Evolutionary conservation across 306 rosid species (phyloP), one percentile per base, ranked within the genome.

Genomic region (Gastrolobium villosum): DNA sequence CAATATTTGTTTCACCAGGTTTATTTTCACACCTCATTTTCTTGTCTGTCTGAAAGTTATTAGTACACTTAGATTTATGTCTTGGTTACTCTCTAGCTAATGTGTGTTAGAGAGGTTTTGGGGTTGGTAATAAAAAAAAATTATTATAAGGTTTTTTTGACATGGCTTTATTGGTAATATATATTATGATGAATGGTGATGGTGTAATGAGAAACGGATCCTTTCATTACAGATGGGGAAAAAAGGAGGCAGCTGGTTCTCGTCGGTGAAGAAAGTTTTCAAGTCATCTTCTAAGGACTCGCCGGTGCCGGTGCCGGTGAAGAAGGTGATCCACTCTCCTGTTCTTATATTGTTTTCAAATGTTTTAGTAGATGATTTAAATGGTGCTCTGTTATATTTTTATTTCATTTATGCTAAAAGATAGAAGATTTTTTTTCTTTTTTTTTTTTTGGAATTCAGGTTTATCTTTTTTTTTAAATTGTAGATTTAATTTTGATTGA

Each of bases 171-270:
- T 84, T 70, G 57, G 53, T 75, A 5, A 62, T 67, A 14, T 43
- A 68, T 40, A n/a, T 74, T 46, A 80, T 62, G 28, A 35, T 39
- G 5, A 41, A 20, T 20, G 26, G 1, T 63, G 39, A 65, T 41
- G 69, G 13, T 1, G 45, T 83, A 31, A 72, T 84, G 75, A 77
- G 69, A 20, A 20, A 20, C 26, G 1, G 26, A 20, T 20, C 26
- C 26, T 20, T 20, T 20, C 26, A 20, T 20, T 20, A 20, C 67
- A 61, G 57, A 95, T 95, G 99, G 98, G 97, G 66, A 95, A 93
- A 92, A 95, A 95, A 86, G 86, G 94, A 81, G 80, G 77, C 40
- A 52, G 91, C 52, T 95, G 99, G 99, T 93, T 95, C 83, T 91
- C 98, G 1, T 82, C 98, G 0, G 97, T 95, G 78, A 95, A 89